Conservation (phyloP, 495 filamentous ascomycete species). For the Beverwykella pulmonaria region DNA sequence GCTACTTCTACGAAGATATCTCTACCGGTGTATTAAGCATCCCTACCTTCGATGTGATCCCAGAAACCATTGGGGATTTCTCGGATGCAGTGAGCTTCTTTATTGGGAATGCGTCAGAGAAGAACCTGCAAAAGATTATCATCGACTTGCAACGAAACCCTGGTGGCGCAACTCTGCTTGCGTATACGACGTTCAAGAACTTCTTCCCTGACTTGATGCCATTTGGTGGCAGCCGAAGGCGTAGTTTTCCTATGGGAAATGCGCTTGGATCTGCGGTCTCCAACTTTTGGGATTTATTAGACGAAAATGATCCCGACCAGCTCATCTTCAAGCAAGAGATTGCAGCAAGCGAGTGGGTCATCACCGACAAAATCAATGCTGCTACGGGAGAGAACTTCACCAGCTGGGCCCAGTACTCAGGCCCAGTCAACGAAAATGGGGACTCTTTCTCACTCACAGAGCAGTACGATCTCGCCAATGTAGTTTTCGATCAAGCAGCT, state of each 20-base stretch:
- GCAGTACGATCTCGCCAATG: constrained; percentile 54
- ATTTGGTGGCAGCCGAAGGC: constrained; percentile 25
- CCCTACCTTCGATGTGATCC: constrained; percentile 50
- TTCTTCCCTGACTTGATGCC: constrained; percentile 26
- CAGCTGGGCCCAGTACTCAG: constrained; percentile 59
- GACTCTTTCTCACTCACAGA: constrained; percentile 48
- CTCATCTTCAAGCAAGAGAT: constrained; percentile 22
- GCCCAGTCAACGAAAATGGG: constrained; percentile 48
- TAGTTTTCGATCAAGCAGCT: constrained; percentile 45
- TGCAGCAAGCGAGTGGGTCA: constrained; percentile 49
- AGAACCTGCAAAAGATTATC: constrained; percentile 40
- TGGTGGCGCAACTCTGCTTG: constrained; percentile 23
- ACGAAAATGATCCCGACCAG: constrained; percentile 38
- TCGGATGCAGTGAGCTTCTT: constrained; percentile 49
- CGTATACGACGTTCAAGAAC: constrained; percentile 19
- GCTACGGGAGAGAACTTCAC: constrained; percentile 52
- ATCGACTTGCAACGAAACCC: constrained; percentile 36
- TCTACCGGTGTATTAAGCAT: constrained; percentile 54
- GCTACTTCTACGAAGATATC: constrained; percentile 47
- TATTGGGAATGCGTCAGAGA: constrained; percentile 44
- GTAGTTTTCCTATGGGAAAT: constrained; percentile 17
- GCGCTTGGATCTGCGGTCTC: constrained; percentile 18
- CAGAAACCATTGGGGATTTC: constrained; percentile 46
- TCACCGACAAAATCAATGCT: constrained; percentile 50
- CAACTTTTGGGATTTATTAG: constrained; percentile 27